These are phyloP conservation scores for Dryas octopetala DNA, from an alignment of 306 rosid genomes.

Conservation along the genomic window DNA sequence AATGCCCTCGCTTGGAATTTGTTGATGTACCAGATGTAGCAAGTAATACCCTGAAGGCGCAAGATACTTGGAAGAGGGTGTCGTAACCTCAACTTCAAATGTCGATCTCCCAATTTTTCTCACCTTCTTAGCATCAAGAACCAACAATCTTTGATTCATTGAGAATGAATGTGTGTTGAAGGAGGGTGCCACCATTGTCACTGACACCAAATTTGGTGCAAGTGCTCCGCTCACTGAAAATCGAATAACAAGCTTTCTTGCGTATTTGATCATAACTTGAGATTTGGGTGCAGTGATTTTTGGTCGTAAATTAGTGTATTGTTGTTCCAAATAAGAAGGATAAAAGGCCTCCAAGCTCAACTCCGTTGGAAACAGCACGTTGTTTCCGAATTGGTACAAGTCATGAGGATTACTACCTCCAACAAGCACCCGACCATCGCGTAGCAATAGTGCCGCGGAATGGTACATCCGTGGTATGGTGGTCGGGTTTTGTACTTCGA, in stretches of 20 bases:
- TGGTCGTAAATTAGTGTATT: slow-evolving; percentile 22
- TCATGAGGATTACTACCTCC: slow-evolving; percentile 68
- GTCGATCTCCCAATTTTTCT: slow-evolving; percentile 20
- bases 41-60: slow-evolving; percentile 73
- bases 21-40: slow-evolving; percentile 49
- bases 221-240: slow-evolving; percentile 19
- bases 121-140: slow-evolving; percentile 30
- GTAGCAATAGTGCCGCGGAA: slow-evolving; percentile 52
- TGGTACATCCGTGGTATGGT: slow-evolving; percentile 72
- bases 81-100: slow-evolving; percentile 38
- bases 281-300: slow-evolving; percentile 23
- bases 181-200: slow-evolving; percentile 62
- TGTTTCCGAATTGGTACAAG: slow-evolving; percentile 29
- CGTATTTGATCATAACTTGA: slow-evolving; percentile 8
- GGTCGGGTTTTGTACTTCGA: slow-evolving; percentile 42
- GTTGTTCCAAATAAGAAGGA: slow-evolving; percentile 32
- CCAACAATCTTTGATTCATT: slow-evolving; percentile 63
- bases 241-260: slow-evolving; percentile 15
- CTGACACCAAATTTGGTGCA: slow-evolving; percentile 23
- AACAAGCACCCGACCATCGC: slow-evolving; percentile 63
- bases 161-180: slow-evolving; percentile 78
- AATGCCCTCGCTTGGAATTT: slow-evolving; percentile 64
- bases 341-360: slow-evolving; percentile 40
- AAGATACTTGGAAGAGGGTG: slow-evolving; percentile 45
- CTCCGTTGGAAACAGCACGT: slow-evolving; percentile 43